Conservation (phyloP, 441 rosid species). For the Adansonia rubrostipa region DNA sequence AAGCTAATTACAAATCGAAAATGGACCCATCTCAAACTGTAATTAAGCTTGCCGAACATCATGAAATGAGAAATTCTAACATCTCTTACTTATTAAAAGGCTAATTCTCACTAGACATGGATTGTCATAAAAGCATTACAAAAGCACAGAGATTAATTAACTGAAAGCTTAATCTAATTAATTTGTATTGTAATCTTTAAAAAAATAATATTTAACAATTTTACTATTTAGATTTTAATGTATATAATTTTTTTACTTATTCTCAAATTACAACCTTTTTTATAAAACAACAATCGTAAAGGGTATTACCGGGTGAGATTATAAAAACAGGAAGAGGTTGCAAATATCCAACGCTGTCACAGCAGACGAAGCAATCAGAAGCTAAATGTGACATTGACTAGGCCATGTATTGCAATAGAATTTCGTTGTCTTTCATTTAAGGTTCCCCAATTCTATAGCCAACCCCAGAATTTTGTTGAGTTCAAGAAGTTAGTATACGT, state of each 20-base stretch:
- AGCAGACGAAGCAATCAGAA: slow-evolving; percentile 9
- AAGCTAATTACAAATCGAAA: neutral
- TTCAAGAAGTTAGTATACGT: slow-evolving; percentile 11
- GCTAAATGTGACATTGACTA: slow-evolving; percentile 23
- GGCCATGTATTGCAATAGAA: slow-evolving; percentile 12
- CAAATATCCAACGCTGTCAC: neutral
- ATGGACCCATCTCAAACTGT: neutral
- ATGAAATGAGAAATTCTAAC: neutral
- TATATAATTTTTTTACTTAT: too few species aligned
- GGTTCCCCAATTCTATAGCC: slow-evolving; percentile 36
- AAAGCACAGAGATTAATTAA: neutral
- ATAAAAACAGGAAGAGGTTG: neutral
- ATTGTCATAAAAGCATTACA: neutral
- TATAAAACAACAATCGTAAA: neutral
- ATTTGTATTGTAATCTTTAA: neutral
- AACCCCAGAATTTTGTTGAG: neutral
- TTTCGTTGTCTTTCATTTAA: slow-evolving; percentile 39
- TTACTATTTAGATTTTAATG: too few species aligned
- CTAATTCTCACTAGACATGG: neutral
- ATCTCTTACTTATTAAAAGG: neutral
- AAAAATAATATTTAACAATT: too few species aligned
- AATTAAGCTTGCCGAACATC: neutral
- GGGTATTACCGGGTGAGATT: neutral
- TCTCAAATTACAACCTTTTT: too few species aligned
- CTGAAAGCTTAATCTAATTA: too few species aligned